phyloP scores from a whole-genome alignment of 805 yeast species.

The Candida cerambycidarum region DNA sequence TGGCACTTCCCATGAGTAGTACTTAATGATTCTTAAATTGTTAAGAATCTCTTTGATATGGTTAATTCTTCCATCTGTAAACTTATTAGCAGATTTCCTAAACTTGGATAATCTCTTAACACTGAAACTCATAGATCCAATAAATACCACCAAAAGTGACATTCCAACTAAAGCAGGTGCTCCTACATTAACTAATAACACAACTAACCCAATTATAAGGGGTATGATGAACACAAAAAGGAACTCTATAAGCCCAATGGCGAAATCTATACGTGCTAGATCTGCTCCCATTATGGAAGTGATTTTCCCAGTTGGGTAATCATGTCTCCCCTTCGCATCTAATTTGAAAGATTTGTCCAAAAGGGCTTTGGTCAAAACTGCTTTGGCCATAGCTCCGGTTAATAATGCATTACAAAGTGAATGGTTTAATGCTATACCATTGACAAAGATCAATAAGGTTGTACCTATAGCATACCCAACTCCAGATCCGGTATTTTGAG shows the following conservation, averaged over 20 bases:
- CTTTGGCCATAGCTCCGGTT: slow-evolving; percentile 70
- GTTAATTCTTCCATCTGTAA: slow-evolving; percentile 75
- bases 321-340: slow-evolving; percentile 54
- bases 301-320: slow-evolving; percentile 66
- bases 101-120: slow-evolving; percentile 47
- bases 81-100: slow-evolving; percentile 55
- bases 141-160: slow-evolving; percentile 53
- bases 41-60: slow-evolving; percentile 75
- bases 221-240: slow-evolving; percentile 64
- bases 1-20: slow-evolving; percentile 89
- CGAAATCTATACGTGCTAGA: slow-evolving; percentile 74
- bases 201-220: slow-evolving; percentile 58
- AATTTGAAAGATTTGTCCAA: slow-evolving; percentile 66
- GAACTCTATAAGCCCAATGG: slow-evolving; percentile 64
- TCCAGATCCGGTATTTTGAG: slow-evolving; percentile 29
- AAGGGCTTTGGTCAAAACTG: slow-evolving; percentile 68
- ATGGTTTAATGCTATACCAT: slow-evolving; percentile 48
- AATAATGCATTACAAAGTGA: slow-evolving; percentile 59
- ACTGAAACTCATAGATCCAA: slow-evolving; percentile 47
- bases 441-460: slow-evolving; percentile 26
- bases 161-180: slow-evolving; percentile 71
- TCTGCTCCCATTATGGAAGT: slow-evolving; percentile 82
- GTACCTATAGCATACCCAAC: slow-evolving; percentile 43
- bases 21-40: slow-evolving; percentile 78
- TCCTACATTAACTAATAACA: slow-evolving; percentile 68